These are phyloP conservation scores for Leccinum variicolor DNA, from an alignment of 768 basidiomycete genomes.

Conservation along the genomic window DNA sequence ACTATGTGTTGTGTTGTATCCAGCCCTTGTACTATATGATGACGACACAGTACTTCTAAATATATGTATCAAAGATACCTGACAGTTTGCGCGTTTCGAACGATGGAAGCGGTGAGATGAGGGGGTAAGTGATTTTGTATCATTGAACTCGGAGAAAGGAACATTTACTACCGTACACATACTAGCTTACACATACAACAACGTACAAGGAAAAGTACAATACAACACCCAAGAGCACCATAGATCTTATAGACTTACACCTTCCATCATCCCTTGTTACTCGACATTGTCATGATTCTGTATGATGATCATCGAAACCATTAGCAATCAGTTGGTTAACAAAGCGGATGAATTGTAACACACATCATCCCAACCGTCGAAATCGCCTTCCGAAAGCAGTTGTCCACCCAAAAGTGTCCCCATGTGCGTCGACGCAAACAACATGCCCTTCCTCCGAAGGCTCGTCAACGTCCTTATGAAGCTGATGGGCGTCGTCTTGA, in stretches of 20 bases:
- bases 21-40: neutral
- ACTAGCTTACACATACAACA: neutral
- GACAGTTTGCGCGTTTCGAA: no score
- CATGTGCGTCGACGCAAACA: neutral
- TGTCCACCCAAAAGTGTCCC: neutral
- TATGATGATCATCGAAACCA: no score
- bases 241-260: no score
- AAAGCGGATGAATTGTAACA: neutral
- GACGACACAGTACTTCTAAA: neutral
- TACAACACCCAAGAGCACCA: no score
- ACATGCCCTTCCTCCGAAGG: neutral
- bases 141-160: no score
- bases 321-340: no score
- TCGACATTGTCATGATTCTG: neutral
- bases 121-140: no score
- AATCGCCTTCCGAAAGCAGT: neutral
- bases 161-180: no score
- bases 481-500: constrained; percentile 28
- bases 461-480: neutral
- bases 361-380: neutral
- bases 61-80: no score
- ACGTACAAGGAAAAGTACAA: neutral
- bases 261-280: neutral
- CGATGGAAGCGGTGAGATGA: no score
- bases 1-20: constrained; percentile 1